phyloP scores from a whole-genome alignment of 495 filamentous ascomycete genomes.

The Aspergillus mulundensis region DNA sequence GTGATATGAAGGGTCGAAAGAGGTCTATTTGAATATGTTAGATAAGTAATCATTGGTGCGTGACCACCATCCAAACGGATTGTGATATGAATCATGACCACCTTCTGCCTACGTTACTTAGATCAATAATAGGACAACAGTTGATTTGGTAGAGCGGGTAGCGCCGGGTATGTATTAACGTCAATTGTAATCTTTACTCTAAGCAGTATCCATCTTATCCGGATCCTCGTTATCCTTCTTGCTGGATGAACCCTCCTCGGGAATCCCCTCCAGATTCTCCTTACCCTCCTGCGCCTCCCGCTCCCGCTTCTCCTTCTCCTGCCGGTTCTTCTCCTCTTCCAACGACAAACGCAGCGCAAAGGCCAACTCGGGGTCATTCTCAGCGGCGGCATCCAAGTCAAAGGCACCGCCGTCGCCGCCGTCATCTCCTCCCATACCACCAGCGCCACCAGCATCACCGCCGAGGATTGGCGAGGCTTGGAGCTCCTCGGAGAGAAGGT shows the following conservation, averaged over 20 bases:
- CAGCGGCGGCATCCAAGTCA: conserved; percentile 49
- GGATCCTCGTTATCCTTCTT: conserved; percentile 60
- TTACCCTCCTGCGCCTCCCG: conserved; percentile 68
- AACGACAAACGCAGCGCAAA: conserved; percentile 95
- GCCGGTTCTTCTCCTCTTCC: conserved; percentile 93
- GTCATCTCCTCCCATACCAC: conserved; percentile 43
- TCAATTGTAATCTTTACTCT: conserved; percentile 13
- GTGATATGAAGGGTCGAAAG: too few relatives aligned
- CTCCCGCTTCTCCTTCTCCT: conserved; percentile 78
- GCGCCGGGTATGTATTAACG: conserved; percentile 47
- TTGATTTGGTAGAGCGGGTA: conserved; percentile 15
- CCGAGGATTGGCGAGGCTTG: conserved; percentile 85
- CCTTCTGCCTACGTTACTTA: background rate
- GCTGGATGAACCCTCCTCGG: conserved; percentile 66
- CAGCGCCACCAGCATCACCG: conserved; percentile 54
- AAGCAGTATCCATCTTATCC: conserved; percentile 73
- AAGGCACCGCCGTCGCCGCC: conserved; percentile 71
- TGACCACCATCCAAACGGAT: too few relatives aligned
- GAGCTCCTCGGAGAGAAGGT: conserved; percentile 88
- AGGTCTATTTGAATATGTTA: too few relatives aligned
- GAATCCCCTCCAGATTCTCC: conserved; percentile 68
- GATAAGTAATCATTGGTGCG: too few relatives aligned
- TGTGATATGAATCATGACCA: background rate
- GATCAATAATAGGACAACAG: background rate
- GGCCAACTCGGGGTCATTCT: conserved; percentile 86